These are phyloP conservation scores for Dichotomopilus funicola DNA, from an alignment of 2,329 filamentous ascomycete species.

Conservation along the genomic window DNA sequence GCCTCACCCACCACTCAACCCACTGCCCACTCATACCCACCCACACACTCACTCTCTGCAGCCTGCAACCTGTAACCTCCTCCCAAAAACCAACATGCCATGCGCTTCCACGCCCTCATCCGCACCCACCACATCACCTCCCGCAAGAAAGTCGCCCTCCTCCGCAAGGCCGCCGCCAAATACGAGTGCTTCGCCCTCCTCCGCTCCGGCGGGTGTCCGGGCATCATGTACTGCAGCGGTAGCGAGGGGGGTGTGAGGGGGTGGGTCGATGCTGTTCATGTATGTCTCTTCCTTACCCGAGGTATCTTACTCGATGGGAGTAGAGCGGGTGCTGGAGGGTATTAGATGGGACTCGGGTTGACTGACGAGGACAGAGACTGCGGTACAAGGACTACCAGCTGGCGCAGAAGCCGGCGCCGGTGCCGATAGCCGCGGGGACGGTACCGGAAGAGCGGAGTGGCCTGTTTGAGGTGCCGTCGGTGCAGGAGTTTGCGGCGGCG, in stretches of 20 bases:
- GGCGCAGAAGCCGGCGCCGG: conserved; percentile 42
- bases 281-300: too few species aligned
- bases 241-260: conserved; percentile 47
- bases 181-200: conserved; percentile 58
- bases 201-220: conserved; percentile 61
- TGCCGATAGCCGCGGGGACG: conserved; percentile 9
- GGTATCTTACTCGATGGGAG: too few species aligned
- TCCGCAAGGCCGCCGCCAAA: conserved; percentile 58
- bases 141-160: conserved; percentile 58
- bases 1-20: too few species aligned
- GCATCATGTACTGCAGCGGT: conserved; percentile 73
- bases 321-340: not conserved
- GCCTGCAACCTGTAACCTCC: too few species aligned
- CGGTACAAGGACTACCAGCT: conserved; percentile 70
- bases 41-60: too few species aligned
- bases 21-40: too few species aligned
- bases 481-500: conserved; percentile 55
- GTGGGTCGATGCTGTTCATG: conserved; percentile 56
- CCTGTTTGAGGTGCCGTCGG: conserved; percentile 53
- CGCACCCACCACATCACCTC: conserved; percentile 78
- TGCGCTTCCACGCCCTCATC: conserved; percentile 51
- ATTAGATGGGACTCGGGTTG: not conserved
- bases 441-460: conserved; percentile 18
- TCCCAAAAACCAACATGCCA: conserved; percentile 11
- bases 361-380: conserved; percentile 40